Base-by-base conservation (phyloP, 2,329 filamentous ascomycete species). In the Fusarium redolens region DNA sequence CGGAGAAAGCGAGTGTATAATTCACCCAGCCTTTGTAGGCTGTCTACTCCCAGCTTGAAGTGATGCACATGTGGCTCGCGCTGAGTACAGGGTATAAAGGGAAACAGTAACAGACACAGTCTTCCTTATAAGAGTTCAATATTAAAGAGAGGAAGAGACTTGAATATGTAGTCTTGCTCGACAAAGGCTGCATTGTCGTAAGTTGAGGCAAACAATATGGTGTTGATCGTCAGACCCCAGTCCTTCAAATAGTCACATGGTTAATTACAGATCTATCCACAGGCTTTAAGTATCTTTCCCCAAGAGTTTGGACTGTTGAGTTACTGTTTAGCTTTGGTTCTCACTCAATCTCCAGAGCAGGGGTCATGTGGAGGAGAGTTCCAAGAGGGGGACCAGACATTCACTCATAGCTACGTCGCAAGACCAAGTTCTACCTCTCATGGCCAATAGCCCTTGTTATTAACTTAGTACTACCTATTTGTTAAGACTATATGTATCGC, bases 401-500 rank as follows among this genome's bases (percentile, higher is more conserved):
- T 52, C 33, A 52, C 22, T 37, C 33, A 5, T 38, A 28, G 10
- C 12, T 20, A 20, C 18, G 25, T 52, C 10, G 7, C 33, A 38
- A 28, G 17, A 38, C 33, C 33, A 52, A 52, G 17, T 18, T 28
- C 33, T 37, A 18, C n/a, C 7, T 28, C 9, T 52, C 8, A 25
- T 14, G 20, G 2, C 9, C 1, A 37, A 12, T 4, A 25, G 4
- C 15, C 11, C 33, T 52, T 37, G 15, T 9, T 0, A 3, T 0
- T 37, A 20, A 15, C 9, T 25, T 20, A 1, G 12, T 11, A 14
- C 22, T 28, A 4, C 8, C 3, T 17, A 52, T 52, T 37, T 38
- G 2, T 6, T 20, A 3, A 20, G 15, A 1, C 22, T 13, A 4
- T 28, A 4, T 9, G 13, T 17, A 37, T 28, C 22, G 9, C 33